Evolutionary conservation across 2,329 filamentous ascomycete genomes (phyloP).

Genomic region (Claviceps africana): DNA sequence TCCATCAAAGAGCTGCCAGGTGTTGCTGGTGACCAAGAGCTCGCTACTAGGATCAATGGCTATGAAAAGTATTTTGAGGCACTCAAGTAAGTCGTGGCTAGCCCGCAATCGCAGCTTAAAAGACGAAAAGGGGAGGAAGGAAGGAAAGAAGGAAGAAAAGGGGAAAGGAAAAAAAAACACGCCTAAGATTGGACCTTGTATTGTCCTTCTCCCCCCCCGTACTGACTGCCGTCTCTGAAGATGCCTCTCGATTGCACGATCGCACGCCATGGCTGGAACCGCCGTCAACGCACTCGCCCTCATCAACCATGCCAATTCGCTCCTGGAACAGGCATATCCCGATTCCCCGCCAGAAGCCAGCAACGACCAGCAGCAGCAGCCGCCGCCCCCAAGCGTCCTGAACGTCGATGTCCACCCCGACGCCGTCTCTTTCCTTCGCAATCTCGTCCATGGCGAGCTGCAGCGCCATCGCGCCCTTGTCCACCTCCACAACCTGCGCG

Average conservation of each 20-base stretch:
- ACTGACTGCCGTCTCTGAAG: conserved; percentile 25
- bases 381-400: no score
- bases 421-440: conserved; percentile 44
- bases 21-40: conserved; percentile 66
- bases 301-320: conserved; percentile 54
- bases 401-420: conserved; percentile 52
- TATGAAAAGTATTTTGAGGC: conserved; percentile 76
- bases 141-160: neutral
- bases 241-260: conserved; percentile 72
- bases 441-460: conserved; percentile 55
- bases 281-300: conserved; percentile 74
- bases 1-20: conserved; percentile 81
- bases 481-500: conserved; percentile 56
- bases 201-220: neutral
- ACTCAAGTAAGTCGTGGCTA: conserved; percentile 51
- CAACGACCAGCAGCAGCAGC: conserved; percentile 5
- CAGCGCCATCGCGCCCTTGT: conserved; percentile 76
- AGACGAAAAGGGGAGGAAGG: no score
- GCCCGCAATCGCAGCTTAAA: no score
- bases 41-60: conserved; percentile 64
- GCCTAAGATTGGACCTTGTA: neutral
- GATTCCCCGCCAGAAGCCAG: conserved; percentile 26
- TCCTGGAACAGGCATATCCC: conserved; percentile 40
- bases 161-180: neutral
- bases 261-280: conserved; percentile 61